Percentiles rank a stretch among this genome's conserved stretches.
These are phyloP conservation scores for Acephala macrosclerotiorum DNA, from an alignment of 2,329 filamentous ascomycete species.

Conservation along the genomic window DNA sequence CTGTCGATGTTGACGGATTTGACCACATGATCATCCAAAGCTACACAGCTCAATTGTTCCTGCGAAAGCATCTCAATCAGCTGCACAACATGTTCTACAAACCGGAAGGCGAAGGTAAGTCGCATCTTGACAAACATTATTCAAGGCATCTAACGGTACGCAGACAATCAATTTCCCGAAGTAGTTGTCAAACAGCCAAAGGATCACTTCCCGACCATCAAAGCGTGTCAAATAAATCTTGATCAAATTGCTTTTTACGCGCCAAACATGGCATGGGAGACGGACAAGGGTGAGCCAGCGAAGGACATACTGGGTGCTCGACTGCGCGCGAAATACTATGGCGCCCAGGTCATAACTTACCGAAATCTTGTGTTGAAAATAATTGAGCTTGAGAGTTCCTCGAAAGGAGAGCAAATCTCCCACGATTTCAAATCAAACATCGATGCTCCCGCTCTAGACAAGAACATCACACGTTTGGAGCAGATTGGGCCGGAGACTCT, in stretches of 20 bases:
- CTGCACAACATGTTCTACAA: conserved; percentile 57
- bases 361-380: conserved; percentile 74
- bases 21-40: conserved; percentile 60
- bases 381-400: conserved; percentile 53
- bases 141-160: conserved; percentile 47
- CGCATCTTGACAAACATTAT: conserved; percentile 52
- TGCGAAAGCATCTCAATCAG: conserved; percentile 69
- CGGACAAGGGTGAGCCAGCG: conserved; percentile 66
- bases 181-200: conserved; percentile 28
- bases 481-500: conserved; percentile 55
- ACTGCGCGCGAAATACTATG: conserved; percentile 93
- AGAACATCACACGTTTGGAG: conserved; percentile 44
- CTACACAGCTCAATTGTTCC: conserved; percentile 69
- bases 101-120: conserved; percentile 34
- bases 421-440: conserved; percentile 37
- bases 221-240: conserved; percentile 53
- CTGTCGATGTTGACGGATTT: conserved; percentile 53
- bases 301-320: conserved; percentile 81
- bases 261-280: conserved; percentile 49
- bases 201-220: conserved; percentile 54
- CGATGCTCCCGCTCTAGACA: conserved; percentile 47
- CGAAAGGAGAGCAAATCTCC: conserved; percentile 32
- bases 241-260: conserved; percentile 53
- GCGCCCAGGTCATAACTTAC: conserved; percentile 88
- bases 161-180: conserved; percentile 42